Base-by-base conservation (phyloP, 2,329 filamentous ascomycete species). In the Calonectria multiphialidica region DNA sequence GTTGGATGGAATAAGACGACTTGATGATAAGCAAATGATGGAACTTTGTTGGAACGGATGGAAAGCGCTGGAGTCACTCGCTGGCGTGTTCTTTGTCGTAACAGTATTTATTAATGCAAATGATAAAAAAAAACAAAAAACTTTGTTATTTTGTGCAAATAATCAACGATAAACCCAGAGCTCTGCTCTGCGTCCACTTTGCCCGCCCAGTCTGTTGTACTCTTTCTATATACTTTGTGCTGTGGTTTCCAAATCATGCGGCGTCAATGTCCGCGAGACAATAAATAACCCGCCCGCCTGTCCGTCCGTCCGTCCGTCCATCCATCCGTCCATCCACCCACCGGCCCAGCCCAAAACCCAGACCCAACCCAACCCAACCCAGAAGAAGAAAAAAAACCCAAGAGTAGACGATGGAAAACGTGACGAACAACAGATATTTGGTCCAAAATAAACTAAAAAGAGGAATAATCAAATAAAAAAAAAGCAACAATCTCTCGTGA, bases 401-500 rank as follows among this genome's bases (percentile, higher is more conserved):
- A 57, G 53, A 21, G 13, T 25, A 40, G 21, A 40, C 53, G 23
- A 40, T 18, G 35, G 35, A 40, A 21, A 59, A 40, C n/a, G 13
- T 16, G 28, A 33, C 35, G 35, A 40, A 37, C 33, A 59, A 13
- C 10, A 28, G 21, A 16, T 33, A 40, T 59, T 16, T 59, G 35
- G 53, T 40, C 35, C 35, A 30, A 23, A 40, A 59, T 37, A 40
- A 59, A n/a, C n/a, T 30, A 2, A 30, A 5, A 57, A 35, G n/a
- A n/a, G n/a, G 53, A 59, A 40, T 40, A 59, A 59, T 59, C 53
- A 62, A 62, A 44, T 15, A n/a, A 42, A 66, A 57, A 50, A 63
- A 62, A 62, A 63, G 15, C 49, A 66, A 69, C 37, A 62, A 55
- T 53, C 44, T 65, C 69, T 70, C 73, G 66, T 55, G 70, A 30